Evolutionary conservation across 169 alveolate species (phyloP), one percentile per base, ranked within the genome.

Genomic region (Plasmodium blacklocki): DNA sequence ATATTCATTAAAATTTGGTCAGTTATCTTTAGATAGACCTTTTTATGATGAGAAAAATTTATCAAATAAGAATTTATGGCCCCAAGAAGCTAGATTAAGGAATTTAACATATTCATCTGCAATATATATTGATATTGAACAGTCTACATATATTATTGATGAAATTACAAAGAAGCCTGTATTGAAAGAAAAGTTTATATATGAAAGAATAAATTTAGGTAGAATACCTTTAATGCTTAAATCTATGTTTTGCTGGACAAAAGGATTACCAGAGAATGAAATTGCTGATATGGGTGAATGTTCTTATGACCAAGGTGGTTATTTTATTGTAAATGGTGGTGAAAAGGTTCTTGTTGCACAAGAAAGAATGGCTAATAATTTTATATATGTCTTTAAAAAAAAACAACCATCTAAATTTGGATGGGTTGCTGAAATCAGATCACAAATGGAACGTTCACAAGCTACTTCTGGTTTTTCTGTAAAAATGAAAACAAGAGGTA

Each of bases 301-400:
- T 89, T 96, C 96, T 54, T 98, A 96, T 94, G 99, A 99, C 73
- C 99, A 99, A 94, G 97, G 97, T 11, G 99, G 99, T 29, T 99
- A 99, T 93, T 99, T 99, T 93, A 97, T 99, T 60, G 98, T 99
- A 47, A 98, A 98, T 88, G 99, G 99, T 58, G 98, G 98, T 58
- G 99, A 99, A 93, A 98, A 99, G 91, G 99, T 99, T 73, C 92
- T 99, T 50, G 99, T 99, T 8, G 99, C 99, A 2, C 98, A 98
- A 91, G 99, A 99, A 88, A 97, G 99, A 88, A 98, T 98, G 99
- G 99, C 99, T 11, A 96, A 97, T 75, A 99, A 99, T 93, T 98
- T 98, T 93, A 99, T 99, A 21, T 97, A 98, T 93, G 99, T 98
- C 15, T 99, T 99, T 95, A 96, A 97, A 78, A 98, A 97, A 93